phyloP scores from a whole-genome alignment of 2,329 filamentous ascomycete genomes.

The Raffaelea arxii region DNA sequence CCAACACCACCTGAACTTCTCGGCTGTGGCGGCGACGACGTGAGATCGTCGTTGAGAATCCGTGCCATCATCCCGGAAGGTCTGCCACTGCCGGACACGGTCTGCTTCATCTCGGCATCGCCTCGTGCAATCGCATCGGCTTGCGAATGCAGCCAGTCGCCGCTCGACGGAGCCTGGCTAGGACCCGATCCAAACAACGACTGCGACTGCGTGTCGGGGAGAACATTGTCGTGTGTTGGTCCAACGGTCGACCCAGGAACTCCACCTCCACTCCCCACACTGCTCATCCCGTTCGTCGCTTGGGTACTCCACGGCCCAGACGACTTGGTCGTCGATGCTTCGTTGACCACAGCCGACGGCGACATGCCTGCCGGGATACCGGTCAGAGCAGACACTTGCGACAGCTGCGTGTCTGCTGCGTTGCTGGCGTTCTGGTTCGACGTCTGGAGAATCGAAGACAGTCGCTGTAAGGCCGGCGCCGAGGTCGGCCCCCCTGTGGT shows the following conservation, averaged over 20 bases:
- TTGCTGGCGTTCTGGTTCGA: constrained; percentile 28
- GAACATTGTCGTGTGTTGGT: constrained; percentile 26
- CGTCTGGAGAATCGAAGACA: too few relatives aligned
- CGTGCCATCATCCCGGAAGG: too few relatives aligned
- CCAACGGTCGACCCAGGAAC: constrained; percentile 4
- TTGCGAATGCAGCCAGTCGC: constrained; percentile 52
- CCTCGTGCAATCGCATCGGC: constrained; percentile 41
- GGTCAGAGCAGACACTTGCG: constrained; percentile 53
- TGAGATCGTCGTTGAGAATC: too few relatives aligned
- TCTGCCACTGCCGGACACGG: too few relatives aligned
- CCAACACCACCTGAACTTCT: too few relatives aligned
- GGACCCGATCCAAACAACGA: constrained; percentile 17
- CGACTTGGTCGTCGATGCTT: constrained; percentile 87
- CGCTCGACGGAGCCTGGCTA: constrained; percentile 31
- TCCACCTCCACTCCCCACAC: constrained; percentile 1
- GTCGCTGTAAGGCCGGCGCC: constrained; percentile 27
- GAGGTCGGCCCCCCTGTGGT: constrained; percentile 40
- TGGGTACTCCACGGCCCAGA: constrained; percentile 58
- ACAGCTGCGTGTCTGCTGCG: constrained; percentile 46
- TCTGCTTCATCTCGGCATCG: too few relatives aligned
- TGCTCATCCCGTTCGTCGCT: constrained; percentile 56
- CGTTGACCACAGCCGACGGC: constrained; percentile 58
- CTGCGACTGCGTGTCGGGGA: constrained; percentile 45
- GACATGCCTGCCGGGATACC: constrained; percentile 47
- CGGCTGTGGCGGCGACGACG: too few relatives aligned